Evolutionary conservation across 2,329 filamentous ascomycete species (phyloP), one percentile per base, ranked within the genome.

Genomic region (Colletotrichum orbiculare): DNA sequence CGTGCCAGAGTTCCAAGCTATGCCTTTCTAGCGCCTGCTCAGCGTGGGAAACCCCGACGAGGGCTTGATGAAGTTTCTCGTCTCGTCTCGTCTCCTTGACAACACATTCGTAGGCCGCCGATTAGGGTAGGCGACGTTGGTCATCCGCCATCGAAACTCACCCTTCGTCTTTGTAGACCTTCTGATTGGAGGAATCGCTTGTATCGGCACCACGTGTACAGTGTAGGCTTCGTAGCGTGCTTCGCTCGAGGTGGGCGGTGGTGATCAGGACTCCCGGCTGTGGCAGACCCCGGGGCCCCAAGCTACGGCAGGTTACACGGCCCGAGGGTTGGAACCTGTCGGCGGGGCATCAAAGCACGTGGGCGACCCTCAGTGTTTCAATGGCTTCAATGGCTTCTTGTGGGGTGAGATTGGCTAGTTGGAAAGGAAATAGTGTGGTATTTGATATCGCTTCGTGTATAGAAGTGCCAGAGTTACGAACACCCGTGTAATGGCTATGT

Each of bases 111-210:
- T 25, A 25, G 25, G 25, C 5, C 4, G 37, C 25, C 46, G 55
- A 58, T 58, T 37, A 46, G 34, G 33, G 46, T 8, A 34, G 13
- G 12, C 17, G 13, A 49, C 55, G 34, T 25, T 43, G 35, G 43
- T 49, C 46, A 13, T 37, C 54, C 46, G 37, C 46, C 55, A 58
- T 58, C 55, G 46, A 33, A 58, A 58, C 46, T 58, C 46, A 49
- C 37, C 35, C 34, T 17, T 8, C 39, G 39, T 11, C 17, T 17
- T 17, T 15, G 10, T n/a, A 8, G 10, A n/a, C 1, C 1, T 15
- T 15, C 41, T 13, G 41, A 43, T 15, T 13, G 15, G 13, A 5
- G 13, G 41, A 43, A n/a, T 13, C 6, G 41, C 6, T 43, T 43
- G 12, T 15, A 7, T 43, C 4, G 8, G 6, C 41, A n/a, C 4